Base-by-base conservation (phyloP, 805 yeast genomes). In the Pichia rugopelliculosa region DNA sequence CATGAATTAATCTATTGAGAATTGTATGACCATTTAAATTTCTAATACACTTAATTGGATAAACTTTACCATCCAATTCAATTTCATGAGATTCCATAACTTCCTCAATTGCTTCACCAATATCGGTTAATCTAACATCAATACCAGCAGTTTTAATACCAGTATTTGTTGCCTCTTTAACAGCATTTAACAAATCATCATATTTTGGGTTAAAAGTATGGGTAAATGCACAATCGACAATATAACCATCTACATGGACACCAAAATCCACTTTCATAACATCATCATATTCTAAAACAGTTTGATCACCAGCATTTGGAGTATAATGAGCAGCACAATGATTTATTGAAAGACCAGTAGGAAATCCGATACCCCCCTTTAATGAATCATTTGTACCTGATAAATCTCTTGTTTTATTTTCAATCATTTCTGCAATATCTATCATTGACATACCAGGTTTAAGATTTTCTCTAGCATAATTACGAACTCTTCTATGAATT, bases 311-410 rank as follows among this genome's bases (percentile, higher is more conserved):
- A 6, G 91, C 84, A 68, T 93, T 93, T 13, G 99, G 99, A 0
- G 98, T 91, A 68, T 89, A 93, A 65, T 93, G 99, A 0, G 99
- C 99, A 23, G 99, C 99, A 61, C 88, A 83, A 61, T 89, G 86
- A 68, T 93, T 93, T 54, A 91, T 67, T 1, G 96, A 87, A 36
- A 93, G 76, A 50, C 99, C 99, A n/a, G 97, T 89, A 44, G 99
- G 99, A 75, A 93, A 93, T 6, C 98, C 99, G 59, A 90, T 80
- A 36, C 99, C 99, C 17, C 88, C 93, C 51, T 76, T 73, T 26
- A 77, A 74, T 39, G 80, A 74, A 57, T 81, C 84, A 44, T 83
- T 84, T 0, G 66, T 61, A 20, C 60, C 67, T 15, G 89, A 75
- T 57, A 83, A 79, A 5, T 80, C 76, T 57, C 98, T 76, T 8